phyloP scores from a whole-genome alignment of 768 basidiomycete species.

The Paxillus ammoniavirescens region DNA sequence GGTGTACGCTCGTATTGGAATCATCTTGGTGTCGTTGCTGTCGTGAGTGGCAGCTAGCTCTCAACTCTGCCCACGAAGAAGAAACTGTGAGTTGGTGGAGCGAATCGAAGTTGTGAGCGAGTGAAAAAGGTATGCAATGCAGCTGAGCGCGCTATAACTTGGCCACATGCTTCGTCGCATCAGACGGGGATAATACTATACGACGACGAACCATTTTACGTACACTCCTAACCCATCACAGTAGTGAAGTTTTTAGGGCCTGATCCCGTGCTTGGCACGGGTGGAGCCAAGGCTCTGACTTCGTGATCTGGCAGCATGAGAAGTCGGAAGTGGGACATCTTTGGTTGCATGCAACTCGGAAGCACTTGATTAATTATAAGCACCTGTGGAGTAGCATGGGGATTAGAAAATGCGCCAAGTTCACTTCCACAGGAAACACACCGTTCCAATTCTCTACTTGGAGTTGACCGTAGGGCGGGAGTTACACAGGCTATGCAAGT shows the following conservation, averaged over 20 bases:
- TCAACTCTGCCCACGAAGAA: not conserved
- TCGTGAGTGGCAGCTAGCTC: not conserved
- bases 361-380: too few relatives aligned
- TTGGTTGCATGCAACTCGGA: conserved; percentile 5
- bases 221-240: not conserved
- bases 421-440: too few relatives aligned
- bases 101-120: not conserved
- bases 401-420: too few relatives aligned
- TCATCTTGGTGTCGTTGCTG: conserved; percentile 6
- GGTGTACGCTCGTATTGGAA: conserved; percentile 8
- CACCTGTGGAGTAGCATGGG: too few relatives aligned
- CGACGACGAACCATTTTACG: not conserved
- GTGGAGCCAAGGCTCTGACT: not conserved
- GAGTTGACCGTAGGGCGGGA: too few relatives aligned
- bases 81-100: conserved; percentile 2
- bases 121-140: not conserved
- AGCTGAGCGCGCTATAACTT: not conserved
- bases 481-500: too few relatives aligned
- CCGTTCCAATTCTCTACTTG: too few relatives aligned
- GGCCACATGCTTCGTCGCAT: not conserved
- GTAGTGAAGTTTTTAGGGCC: not conserved
- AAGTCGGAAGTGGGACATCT: not conserved
- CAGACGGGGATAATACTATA: not conserved
- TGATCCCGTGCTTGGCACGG: not conserved
- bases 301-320: not conserved